Conservation (phyloP, 176 grass and related monocot genomes). For the Puya raimondii region DNA sequence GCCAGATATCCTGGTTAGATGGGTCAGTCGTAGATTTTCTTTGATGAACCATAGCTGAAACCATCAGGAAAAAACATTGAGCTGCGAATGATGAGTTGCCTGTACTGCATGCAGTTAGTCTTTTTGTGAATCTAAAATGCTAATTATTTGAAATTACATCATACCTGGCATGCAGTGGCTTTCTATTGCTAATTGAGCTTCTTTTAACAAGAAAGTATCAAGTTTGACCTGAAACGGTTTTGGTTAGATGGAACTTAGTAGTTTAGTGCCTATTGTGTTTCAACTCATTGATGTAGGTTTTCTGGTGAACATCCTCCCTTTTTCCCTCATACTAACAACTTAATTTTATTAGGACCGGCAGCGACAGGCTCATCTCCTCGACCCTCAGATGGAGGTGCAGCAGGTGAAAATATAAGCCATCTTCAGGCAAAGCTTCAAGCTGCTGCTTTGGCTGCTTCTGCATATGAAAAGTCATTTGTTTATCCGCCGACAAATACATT, state of each 20-base stretch:
- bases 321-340: background rate
- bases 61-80: background rate
- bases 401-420: constrained; percentile 36
- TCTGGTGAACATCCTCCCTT: too few relatives aligned
- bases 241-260: too few relatives aligned
- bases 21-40: background rate
- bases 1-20: background rate
- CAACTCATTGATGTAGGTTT: too few relatives aligned
- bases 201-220: background rate
- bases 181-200: background rate
- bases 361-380: constrained; percentile 25
- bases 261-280: too few relatives aligned
- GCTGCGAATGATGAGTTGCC: background rate
- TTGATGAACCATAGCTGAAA: background rate
- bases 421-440: constrained; percentile 55
- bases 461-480: constrained; percentile 72
- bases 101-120: background rate
- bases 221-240: too few relatives aligned
- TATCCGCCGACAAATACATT: constrained; percentile 34
- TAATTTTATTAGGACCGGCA: constrained; percentile 27
- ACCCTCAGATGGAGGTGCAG: constrained; percentile 17
- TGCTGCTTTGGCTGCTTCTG: constrained; percentile 56
- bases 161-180: background rate
- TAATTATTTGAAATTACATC: background rate
- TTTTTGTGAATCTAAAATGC: background rate